Conservation (phyloP, 768 basidiomycete genomes). For the Cystofilobasidium ferigula region DNA sequence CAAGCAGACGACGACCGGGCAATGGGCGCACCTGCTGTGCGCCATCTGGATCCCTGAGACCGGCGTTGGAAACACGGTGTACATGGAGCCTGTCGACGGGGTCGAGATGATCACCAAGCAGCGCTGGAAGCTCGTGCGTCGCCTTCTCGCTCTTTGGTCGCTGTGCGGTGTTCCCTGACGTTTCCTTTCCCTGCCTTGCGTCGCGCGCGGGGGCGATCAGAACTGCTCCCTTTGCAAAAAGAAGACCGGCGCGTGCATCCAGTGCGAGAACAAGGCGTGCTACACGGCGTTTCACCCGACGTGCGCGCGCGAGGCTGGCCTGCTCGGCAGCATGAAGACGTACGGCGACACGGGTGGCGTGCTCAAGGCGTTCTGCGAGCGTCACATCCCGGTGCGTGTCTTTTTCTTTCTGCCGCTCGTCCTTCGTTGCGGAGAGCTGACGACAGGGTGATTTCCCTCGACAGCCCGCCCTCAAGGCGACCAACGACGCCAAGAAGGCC, state of each 20-base stretch:
- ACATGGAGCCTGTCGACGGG: conserved; percentile 95
- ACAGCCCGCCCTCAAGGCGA: not conserved
- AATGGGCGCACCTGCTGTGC: conserved; percentile 93
- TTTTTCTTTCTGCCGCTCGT: not conserved
- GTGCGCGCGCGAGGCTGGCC: conserved; percentile 75
- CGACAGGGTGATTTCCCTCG: not conserved
- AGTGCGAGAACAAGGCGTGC: conserved; percentile 81
- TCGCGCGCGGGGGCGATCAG: conserved; percentile 39
- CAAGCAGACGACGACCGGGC: conserved; percentile 83
- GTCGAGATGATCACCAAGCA: conserved; percentile 76
- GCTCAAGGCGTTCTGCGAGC: conserved; percentile 74
- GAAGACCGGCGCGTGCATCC: conserved; percentile 77
- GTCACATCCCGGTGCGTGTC: conserved; percentile 71
- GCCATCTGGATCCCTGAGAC: conserved; percentile 97
- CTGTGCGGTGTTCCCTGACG: not conserved
- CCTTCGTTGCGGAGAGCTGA: not conserved
- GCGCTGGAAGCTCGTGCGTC: conserved; percentile 81
- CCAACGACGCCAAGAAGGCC: conserved; percentile 4
- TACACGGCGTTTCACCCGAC: conserved; percentile 90
- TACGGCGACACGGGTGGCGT: conserved; percentile 14
- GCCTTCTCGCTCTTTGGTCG: not conserved
- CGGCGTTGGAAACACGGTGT: conserved; percentile 80
- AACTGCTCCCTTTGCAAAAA: conserved; percentile 53
- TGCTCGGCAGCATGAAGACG: conserved; percentile 46
- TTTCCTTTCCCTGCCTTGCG: not conserved